phyloP scores from a whole-genome alignment of 148 eudicot genomes.

The Rhododendron molle region DNA sequence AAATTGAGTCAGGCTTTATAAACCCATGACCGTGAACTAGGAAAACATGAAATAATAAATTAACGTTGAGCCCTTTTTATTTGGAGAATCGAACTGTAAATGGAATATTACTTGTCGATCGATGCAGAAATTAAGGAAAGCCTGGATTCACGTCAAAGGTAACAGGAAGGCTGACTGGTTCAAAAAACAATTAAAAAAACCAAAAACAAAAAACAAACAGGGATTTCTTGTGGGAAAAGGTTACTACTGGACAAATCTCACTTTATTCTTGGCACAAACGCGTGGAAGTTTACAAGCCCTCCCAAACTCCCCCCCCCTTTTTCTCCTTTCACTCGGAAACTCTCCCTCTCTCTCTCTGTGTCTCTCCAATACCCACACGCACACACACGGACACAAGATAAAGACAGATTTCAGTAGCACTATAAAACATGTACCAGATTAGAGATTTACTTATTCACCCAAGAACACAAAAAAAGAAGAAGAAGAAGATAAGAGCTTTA shows the following conservation, averaged over 20 bases:
- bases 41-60: too few species aligned
- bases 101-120: not conserved
- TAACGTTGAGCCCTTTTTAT: too few species aligned
- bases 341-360: not conserved
- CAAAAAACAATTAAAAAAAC: not conserved
- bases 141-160: not conserved
- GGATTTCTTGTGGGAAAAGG: not conserved
- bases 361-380: not conserved
- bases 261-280: not conserved
- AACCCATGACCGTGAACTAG: not conserved
- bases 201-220: too few species aligned
- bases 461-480: too few species aligned
- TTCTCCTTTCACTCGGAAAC: constrained; percentile 19
- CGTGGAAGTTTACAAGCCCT: constrained; percentile 10
- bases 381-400: not conserved
- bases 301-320: not conserved
- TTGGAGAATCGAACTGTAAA: too few species aligned
- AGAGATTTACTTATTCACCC: not conserved
- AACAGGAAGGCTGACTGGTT: not conserved
- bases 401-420: not conserved
- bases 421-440: not conserved
- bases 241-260: not conserved
- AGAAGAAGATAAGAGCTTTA: too few species aligned
- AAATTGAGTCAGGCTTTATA: too few species aligned
- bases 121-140: not conserved